Percentiles rank a stretch among this genome's conserved stretches.
phyloP scores from a whole-genome alignment of 2,329 filamentous ascomycete genomes.

The Myriosclerotinia scirpicola region DNA sequence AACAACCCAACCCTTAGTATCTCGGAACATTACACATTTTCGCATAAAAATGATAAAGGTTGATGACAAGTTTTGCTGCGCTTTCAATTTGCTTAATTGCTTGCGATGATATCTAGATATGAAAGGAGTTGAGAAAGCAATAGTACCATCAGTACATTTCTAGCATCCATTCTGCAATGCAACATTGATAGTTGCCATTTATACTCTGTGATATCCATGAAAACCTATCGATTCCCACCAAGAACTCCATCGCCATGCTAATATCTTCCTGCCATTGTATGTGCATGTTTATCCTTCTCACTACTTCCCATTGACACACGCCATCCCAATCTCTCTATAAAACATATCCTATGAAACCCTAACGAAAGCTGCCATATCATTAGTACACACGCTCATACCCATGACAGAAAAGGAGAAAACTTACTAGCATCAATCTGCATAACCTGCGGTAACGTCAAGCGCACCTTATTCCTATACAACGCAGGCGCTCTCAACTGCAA shows the following conservation, averaged over 20 bases:
- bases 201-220: conserved; percentile 16
- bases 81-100: background rate
- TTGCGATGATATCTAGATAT: background rate
- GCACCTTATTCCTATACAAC: conserved; percentile 91
- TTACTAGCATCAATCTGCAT: conserved; percentile 96
- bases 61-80: background rate
- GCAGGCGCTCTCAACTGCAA: conserved; percentile 77
- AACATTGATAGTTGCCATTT: background rate
- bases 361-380: conserved; percentile 35
- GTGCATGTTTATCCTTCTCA: background rate
- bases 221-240: conserved; percentile 15
- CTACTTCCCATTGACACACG: background rate
- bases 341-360: conserved; percentile 36
- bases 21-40: conserved; percentile 54
- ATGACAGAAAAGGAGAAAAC: conserved; percentile 44
- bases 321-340: background rate
- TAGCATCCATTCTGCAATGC: conserved; percentile 1
- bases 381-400: background rate
- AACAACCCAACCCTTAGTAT: conserved; percentile 41
- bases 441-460: conserved; percentile 81
- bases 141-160: background rate
- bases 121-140: conserved; percentile 1
- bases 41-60: conserved; percentile 42
- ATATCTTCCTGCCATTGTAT: conserved; percentile 8
- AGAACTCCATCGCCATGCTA: conserved; percentile 32